These are phyloP conservation scores for sunflower (Helianthus annuus) DNA, from an alignment of 129 eudicot species.

Conservation along the genomic window HanXRQr2.0-SUNRISE NC_035443.2:88225961-88226460, in stretches of 20 bases:
- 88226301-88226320: conserved; percentile 50
- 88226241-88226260: conserved; percentile 47
- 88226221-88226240: conserved; percentile 49
- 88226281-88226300: conserved; percentile 51
- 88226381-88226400: neutral
- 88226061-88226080: conserved; percentile 44
- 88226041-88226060: conserved; percentile 56
- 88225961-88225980: conserved; percentile 57
- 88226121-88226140: conserved; percentile 56
- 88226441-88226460: neutral
- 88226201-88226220: conserved; percentile 51
- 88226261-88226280: conserved; percentile 54
- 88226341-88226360: conserved; percentile 46
- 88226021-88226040: conserved; percentile 61
- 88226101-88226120: conserved; percentile 55
- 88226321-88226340: conserved; percentile 51
- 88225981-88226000: conserved; percentile 60
- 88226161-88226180: conserved; percentile 63
- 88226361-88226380: neutral
- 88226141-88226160: conserved; percentile 64
- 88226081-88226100: conserved; percentile 49
- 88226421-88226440: neutral
- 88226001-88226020: conserved; percentile 58
- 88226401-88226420: neutral
- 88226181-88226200: conserved; percentile 49